Base-by-base conservation (phyloP, 2,329 filamentous ascomycete genomes). In the Sarocladium brachiariae region DNA sequence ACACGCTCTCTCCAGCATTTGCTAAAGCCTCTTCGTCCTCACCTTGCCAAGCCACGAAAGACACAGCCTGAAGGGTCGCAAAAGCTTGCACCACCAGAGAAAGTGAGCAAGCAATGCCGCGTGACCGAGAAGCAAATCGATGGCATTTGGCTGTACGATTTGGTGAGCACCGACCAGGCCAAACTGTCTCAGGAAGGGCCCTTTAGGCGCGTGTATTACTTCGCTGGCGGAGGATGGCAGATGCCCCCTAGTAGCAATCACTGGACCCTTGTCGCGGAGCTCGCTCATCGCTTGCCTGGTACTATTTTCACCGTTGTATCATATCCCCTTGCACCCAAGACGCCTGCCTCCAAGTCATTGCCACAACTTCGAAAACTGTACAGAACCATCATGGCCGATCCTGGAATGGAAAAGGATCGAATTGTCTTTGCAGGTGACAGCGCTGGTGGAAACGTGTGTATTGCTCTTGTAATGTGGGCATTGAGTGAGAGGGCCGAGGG, bases 191-290 rank as follows among this genome's bases (percentile, higher is more conserved):
- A 3, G 50, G 55, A 14, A 2, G 25, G 27, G n/a, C 43, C 43
- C 21, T 5, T 47, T 18, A 7, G 54, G 0, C 53, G 61, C 5
- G 59, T 83, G 21, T 73, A 77, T 53, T 82, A 81, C 53, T 80
- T 80, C 54, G 68, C 69, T 0, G 79, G 78, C 1, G 78, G 78
- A 6, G 76, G 75, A 3, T 82, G 78, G 73, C 75, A 76, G 53
- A 66, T 65, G 55, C 74, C 74, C 0, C 72, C 79, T 0, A 70
- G 67, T 2, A 55, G 61, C 0, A 67, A 77, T 45, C 79, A 82
- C 54, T 82, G 77, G 77, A 66, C 66, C 5, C 61, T 80, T 6
- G 66, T 70, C 48, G 65, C 71, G 0, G 69, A 75, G 50, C 60
- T 81, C 4, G 69, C 69, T 0, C 59, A 61, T 2, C 59, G 69